A percentile compares a stretch with the other conserved stretches of the same genome.
Conservation (phyloP, 2,329 filamentous ascomycete species). For the Colletotrichum nymphaeae region DNA sequence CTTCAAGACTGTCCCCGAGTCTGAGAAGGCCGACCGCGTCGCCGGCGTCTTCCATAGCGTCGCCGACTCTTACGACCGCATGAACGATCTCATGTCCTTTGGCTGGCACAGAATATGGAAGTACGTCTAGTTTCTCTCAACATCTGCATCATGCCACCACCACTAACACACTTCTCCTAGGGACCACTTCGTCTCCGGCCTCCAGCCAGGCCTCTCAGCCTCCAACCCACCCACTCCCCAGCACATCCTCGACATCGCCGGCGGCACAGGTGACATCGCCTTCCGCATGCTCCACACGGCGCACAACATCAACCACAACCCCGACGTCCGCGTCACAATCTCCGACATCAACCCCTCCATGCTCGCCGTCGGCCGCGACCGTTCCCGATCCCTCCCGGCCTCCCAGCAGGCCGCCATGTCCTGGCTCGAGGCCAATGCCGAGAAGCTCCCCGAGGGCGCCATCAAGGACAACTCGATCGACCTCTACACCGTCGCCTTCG, state of each 20-base stretch:
- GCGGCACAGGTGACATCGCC: conserved; percentile 96
- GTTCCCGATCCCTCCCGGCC: conserved; percentile 70
- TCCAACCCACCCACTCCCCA: conserved; percentile 59
- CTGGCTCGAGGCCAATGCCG: conserved; percentile 93
- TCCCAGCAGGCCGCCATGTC: conserved; percentile 68
- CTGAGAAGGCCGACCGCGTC: conserved; percentile 78
- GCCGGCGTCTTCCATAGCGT: conserved; percentile 94
- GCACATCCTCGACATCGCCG: conserved; percentile 94
- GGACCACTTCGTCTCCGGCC: conserved; percentile 91
- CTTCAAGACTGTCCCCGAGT: conserved; percentile 85
- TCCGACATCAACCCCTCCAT: conserved; percentile 97
- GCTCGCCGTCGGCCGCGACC: conserved; percentile 87
- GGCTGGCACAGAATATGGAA: conserved; percentile 98
- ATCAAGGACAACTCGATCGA: conserved; percentile 82
- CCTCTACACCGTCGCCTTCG: conserved; percentile 97
- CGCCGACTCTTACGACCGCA: conserved; percentile 92
- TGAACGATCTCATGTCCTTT: conserved; percentile 99
- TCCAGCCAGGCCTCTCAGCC: conserved; percentile 80
- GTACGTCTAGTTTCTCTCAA: conserved; percentile 50
- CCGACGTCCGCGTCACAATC: conserved; percentile 85
- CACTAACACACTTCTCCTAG: conserved; percentile 46
- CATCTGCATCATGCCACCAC: not conserved
- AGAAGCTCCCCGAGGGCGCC: conserved; percentile 69
- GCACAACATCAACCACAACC: conserved; percentile 76
- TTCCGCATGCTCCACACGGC: conserved; percentile 95